These are phyloP conservation scores for Neurospora africana DNA, from an alignment of 495 filamentous ascomycete species.

Conservation along the genomic window DNA sequence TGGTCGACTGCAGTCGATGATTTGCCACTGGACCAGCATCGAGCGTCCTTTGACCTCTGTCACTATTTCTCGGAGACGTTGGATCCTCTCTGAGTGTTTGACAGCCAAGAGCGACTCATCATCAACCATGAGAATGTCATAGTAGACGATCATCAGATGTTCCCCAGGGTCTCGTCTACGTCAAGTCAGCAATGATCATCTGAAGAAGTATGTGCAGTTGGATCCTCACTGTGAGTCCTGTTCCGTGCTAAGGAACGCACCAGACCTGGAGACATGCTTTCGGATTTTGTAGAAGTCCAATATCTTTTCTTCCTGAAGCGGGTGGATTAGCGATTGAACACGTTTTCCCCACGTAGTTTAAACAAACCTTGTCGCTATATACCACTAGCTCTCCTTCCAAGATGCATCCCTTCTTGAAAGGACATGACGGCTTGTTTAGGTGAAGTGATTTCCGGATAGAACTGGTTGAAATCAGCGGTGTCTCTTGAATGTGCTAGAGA, in stretches of 20 bases:
- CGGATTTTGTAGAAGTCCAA: constrained; percentile 70
- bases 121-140: constrained; percentile 66
- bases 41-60: constrained; percentile 46
- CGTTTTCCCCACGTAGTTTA: not conserved
- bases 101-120: constrained; percentile 50
- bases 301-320: constrained; percentile 35
- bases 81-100: constrained; percentile 50
- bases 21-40: constrained; percentile 47
- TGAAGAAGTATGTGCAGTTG: not conserved
- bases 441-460: constrained; percentile 45
- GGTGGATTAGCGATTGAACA: constrained; percentile 1
- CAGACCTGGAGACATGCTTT: constrained; percentile 67
- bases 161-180: constrained; percentile 53
- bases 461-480: constrained; percentile 13
- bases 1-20: constrained; percentile 49
- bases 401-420: constrained; percentile 53
- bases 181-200: not conserved
- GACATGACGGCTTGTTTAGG: constrained; percentile 45
- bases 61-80: constrained; percentile 48
- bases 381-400: constrained; percentile 76
- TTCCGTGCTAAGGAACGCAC: constrained; percentile 53
- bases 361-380: constrained; percentile 49
- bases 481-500: not conserved
- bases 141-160: constrained; percentile 77
- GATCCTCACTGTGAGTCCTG: constrained; percentile 56